phyloP scores from a whole-genome alignment of 1,284 basidiomycete genomes.

The Ganoderma meredithae region DNA sequence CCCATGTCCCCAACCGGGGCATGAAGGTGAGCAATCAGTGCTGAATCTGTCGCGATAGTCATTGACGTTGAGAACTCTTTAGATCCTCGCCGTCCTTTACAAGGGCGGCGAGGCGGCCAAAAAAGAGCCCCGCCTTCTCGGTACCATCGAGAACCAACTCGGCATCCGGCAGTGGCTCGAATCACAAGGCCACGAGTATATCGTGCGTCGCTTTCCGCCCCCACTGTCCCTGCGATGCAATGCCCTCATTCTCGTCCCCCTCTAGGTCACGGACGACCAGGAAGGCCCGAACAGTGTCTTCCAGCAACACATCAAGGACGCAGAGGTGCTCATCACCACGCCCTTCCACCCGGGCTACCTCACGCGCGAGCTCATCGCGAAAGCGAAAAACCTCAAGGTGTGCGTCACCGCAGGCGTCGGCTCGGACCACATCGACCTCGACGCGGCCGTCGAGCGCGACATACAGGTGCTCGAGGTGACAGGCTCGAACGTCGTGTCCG shows the following conservation, averaged over 20 bases:
- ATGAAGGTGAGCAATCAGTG: constrained; percentile 32
- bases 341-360: constrained; percentile 95
- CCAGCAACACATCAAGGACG: constrained; percentile 87
- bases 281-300: constrained; percentile 89
- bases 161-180: constrained; percentile 79
- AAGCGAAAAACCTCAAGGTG: constrained; percentile 89
- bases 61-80: constrained; percentile 3
- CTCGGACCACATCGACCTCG: constrained; percentile 94
- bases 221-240: too few relatives aligned
- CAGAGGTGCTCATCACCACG: constrained; percentile 86
- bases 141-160: constrained; percentile 91
- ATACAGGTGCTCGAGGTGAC: constrained; percentile 67
- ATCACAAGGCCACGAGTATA: constrained; percentile 79
- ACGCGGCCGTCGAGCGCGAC: constrained; percentile 84
- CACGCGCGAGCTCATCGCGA: constrained; percentile 76
- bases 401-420: constrained; percentile 96
- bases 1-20: constrained; percentile 21
- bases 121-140: constrained; percentile 86
- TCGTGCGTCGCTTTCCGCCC: constrained; percentile 47
- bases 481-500: constrained; percentile 80
- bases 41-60: background rate
- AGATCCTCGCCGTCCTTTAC: constrained; percentile 88
- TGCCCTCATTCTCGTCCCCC: background rate
- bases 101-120: constrained; percentile 76
- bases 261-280: constrained; percentile 84